Base-by-base conservation (phyloP, 2,329 filamentous ascomycete genomes). In the Fusarium cyanostomum region DNA sequence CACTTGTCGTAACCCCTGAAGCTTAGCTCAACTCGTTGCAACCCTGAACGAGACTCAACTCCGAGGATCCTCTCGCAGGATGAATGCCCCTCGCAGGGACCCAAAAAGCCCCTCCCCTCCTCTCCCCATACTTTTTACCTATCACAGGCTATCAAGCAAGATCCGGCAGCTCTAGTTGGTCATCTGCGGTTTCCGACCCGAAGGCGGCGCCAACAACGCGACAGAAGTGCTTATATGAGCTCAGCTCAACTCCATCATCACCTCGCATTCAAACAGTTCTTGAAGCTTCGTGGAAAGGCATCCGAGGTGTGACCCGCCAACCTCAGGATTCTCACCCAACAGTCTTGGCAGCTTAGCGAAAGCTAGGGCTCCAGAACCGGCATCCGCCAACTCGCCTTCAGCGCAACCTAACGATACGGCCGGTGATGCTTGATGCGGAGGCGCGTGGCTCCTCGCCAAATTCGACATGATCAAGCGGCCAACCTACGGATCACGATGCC, bases 281-380 rank as follows among this genome's bases (percentile, higher is more conserved):
- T 28, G 27, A 44, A 39, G n/a, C 35, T 46, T 27, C 33, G 15
- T 16, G 39, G 61, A 30, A 33, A 48, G 45, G 49, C 42, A 35
- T 34, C 42, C 53, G 54, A 28, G 37, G 27, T 57, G 48, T 69
- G 65, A 58, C 52, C 57, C 62, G 58, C 55, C 58, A 66, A 59
- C 48, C 37, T 65, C 62, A 63, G 49, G 57, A 45, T 44, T 45
- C 61, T 67, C 64, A 59, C 50, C 44, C 60, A 55, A 60, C 62
- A 45, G 66, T 52, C 61, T 69, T 52, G 46, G 46, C 59, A 30
- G 15, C 38, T 63, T 67, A 65, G 65, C 55, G 60, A 66, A 41
- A 53, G 55, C 52, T 55, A 65, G 60, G 59, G 45, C 53, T 50
- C 53, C 34, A 53, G 60, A 44, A 39, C 43, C 42, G 59, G 46